Conservation (phyloP, 257 asterid genomes). For the Penstemon barbatus region DNA sequence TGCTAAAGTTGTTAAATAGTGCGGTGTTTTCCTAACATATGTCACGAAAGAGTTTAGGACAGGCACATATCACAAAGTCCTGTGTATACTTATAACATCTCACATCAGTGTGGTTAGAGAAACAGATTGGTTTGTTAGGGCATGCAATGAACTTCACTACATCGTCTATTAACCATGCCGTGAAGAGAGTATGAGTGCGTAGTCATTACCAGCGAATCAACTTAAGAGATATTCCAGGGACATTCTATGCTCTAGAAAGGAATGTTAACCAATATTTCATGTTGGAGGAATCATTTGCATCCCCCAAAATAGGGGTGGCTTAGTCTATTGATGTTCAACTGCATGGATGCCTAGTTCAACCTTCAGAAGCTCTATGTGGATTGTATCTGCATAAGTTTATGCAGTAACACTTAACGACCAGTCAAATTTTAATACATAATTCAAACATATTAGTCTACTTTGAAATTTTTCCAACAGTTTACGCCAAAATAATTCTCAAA, state of each 20-base stretch:
- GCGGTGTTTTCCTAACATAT: conserved; percentile 3
- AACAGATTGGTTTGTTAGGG: background rate
- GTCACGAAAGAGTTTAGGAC: background rate
- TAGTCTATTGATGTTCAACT: background rate
- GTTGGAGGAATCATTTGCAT: background rate
- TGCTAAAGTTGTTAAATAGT: background rate
- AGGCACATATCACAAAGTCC: background rate
- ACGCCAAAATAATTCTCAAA: no score
- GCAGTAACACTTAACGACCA: background rate
- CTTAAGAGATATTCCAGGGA: background rate
- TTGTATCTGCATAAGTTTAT: no score
- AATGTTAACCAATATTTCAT: background rate
- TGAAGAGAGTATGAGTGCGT: background rate
- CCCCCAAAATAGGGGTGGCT: background rate
- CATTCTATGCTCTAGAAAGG: background rate
- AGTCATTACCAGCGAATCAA: background rate
- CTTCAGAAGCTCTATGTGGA: background rate
- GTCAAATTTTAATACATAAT: background rate
- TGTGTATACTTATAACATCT: background rate
- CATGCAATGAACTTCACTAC: background rate
- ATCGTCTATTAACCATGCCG: background rate
- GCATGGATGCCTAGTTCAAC: background rate
- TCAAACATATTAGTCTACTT: background rate
- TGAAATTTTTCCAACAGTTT: no score
- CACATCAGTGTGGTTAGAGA: background rate